phyloP scores from a whole-genome alignment of 1,284 basidiomycete species.

The Ustilago loliicola region DNA sequence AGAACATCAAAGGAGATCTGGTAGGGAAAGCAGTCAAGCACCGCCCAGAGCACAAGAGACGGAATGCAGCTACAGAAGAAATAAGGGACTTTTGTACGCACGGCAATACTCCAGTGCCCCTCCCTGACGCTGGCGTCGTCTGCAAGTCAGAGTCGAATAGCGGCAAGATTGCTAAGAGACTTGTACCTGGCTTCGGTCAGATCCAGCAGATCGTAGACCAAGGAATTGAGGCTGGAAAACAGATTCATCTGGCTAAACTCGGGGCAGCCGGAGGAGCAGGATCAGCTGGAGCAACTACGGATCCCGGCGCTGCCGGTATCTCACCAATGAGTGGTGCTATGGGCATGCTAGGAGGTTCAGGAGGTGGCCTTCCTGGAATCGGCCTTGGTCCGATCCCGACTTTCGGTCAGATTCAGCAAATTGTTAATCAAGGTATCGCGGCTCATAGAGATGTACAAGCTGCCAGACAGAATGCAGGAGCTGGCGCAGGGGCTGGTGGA shows the following conservation, averaged over 20 bases:
- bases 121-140: neutral
- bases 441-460: neutral
- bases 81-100: constrained; percentile 16
- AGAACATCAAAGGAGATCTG: neutral
- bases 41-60: neutral
- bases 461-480: neutral
- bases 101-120: constrained; percentile 16
- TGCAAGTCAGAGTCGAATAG: neutral
- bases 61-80: neutral
- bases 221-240: constrained; percentile 15
- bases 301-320: neutral
- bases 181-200: constrained; percentile 3
- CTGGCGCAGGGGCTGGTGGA: no score
- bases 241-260: neutral
- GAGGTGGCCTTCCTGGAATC: no score
- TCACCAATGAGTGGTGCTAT: no score
- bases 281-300: neutral
- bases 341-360: no score
- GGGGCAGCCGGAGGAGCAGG: neutral
- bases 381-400: neutral
- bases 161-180: neutral
- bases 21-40: neutral
- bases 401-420: neutral
- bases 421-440: neutral
- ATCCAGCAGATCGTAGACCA: constrained; percentile 15